These are phyloP conservation scores for Alternaria brassicicola DNA, from an alignment of 2,329 filamentous ascomycete species.

Conservation along the genomic window DNA sequence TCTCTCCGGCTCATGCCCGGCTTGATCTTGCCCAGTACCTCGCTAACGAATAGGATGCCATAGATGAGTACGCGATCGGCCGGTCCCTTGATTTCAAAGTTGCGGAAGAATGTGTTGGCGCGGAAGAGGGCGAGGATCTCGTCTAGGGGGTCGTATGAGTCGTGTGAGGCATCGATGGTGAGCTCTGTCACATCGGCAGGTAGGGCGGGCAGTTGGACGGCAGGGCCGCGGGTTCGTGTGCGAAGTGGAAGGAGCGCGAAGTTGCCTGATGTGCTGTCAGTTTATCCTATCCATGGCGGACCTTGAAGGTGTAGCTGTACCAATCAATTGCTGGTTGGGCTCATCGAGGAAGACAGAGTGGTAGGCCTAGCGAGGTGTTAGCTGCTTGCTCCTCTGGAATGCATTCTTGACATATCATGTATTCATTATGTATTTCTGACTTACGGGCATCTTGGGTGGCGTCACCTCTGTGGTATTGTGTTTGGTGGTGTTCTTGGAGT, in stretches of 20 bases:
- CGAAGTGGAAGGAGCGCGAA: conserved; percentile 93
- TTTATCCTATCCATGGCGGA: background rate
- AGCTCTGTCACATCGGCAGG: conserved; percentile 61
- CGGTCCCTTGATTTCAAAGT: conserved; percentile 97
- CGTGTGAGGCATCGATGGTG: conserved; percentile 76
- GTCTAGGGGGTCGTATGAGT: conserved; percentile 95
- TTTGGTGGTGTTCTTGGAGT: conserved; percentile 27
- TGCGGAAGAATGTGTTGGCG: conserved; percentile 98
- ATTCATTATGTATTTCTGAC: conserved; percentile 14
- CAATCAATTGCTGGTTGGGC: conserved; percentile 70
- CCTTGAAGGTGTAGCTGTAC: conserved; percentile 44
- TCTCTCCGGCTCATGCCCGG: conserved; percentile 70
- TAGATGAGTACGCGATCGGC: conserved; percentile 95
- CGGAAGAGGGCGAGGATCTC: conserved; percentile 92
- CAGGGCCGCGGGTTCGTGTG: conserved; percentile 93
- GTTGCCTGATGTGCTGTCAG: conserved; percentile 66
- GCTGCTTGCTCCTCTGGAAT: background rate
- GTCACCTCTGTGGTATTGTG: conserved; percentile 21
- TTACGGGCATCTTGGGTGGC: conserved; percentile 55
- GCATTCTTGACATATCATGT: background rate
- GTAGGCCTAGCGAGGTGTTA: conserved; percentile 73
- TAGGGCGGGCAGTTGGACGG: conserved; percentile 75
- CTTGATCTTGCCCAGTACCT: conserved; percentile 87
- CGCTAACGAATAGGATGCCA: conserved; percentile 92
- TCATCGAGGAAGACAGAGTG: conserved; percentile 94